phyloP scores from a whole-genome alignment of 768 basidiomycete species.

The Strobilomyces dryophilus region DNA sequence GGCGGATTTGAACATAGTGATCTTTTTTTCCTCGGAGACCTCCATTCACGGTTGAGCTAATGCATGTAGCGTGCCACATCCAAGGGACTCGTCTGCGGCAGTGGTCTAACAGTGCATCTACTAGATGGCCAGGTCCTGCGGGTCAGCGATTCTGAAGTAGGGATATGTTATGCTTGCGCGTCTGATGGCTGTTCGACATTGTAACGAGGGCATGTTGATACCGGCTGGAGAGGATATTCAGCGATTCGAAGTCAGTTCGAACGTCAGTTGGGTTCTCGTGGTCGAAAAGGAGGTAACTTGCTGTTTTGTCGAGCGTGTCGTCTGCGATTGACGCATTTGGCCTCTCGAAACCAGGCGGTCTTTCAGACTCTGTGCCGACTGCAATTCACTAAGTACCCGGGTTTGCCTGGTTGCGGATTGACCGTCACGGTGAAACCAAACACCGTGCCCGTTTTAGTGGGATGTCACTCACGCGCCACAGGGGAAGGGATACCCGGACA shows the following conservation, averaged over 20 bases:
- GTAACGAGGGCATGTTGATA: constrained; percentile 64
- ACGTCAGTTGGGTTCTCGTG: constrained; percentile 74
- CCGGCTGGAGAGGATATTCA: constrained; percentile 72
- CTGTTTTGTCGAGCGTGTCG: neutral
- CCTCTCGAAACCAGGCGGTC: constrained; percentile 60
- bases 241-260: constrained; percentile 49
- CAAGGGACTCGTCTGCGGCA: constrained; percentile 83
- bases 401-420: constrained; percentile 60
- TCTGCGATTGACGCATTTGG: constrained; percentile 1
- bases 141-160: constrained; percentile 58
- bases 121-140: constrained; percentile 48
- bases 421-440: constrained; percentile 62
- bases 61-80: constrained; percentile 70
- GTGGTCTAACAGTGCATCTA: constrained; percentile 55
- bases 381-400: constrained; percentile 44
- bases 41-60: constrained; percentile 6
- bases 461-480: constrained; percentile 28
- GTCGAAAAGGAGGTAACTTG: constrained; percentile 86
- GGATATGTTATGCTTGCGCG: neutral
- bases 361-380: constrained; percentile 80
- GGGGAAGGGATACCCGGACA: constrained; percentile 98
- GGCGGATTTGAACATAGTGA: constrained; percentile 76
- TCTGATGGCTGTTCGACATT: neutral
- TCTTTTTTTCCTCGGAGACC: neutral
- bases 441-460: neutral